A percentile compares a stretch with the other conserved stretches of the same genome.
These are phyloP conservation scores for Chrysanthemum seticuspe DNA, from an alignment of 129 eudicot species.

Conservation along the genomic window DNA sequence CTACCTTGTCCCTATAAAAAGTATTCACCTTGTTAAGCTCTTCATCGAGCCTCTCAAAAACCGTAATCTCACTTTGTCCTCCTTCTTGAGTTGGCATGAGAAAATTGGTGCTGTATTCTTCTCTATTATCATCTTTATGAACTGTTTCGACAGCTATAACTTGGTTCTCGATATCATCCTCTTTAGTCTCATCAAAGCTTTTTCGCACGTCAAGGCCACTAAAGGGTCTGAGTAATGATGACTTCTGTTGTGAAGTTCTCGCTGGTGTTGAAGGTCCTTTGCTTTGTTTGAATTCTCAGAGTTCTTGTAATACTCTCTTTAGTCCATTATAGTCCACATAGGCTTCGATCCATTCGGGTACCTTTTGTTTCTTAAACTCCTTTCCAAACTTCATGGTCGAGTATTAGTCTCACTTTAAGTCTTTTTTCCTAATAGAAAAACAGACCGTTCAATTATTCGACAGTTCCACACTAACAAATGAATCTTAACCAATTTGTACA, in stretches of 20 bases:
- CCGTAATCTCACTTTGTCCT: slow-evolving; percentile 49
- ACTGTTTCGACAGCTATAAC: slow-evolving; percentile 65
- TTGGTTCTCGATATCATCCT: slow-evolving; percentile 66
- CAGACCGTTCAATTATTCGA: slow-evolving; percentile 11
- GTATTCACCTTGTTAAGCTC: slow-evolving; percentile 84
- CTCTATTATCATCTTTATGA: slow-evolving; percentile 41
- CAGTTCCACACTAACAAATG: not conserved
- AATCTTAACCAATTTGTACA: not conserved
- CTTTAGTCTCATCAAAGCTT: slow-evolving; percentile 21
- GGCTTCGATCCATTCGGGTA: slow-evolving; percentile 91
- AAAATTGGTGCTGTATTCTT: slow-evolving; percentile 56
- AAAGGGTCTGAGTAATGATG: slow-evolving; percentile 40
- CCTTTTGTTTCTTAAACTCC: slow-evolving; percentile 70
- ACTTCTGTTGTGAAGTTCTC: slow-evolving; percentile 39
- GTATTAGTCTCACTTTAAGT: slow-evolving; percentile 15
- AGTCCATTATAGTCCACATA: slow-evolving; percentile 74
- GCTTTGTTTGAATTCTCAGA: slow-evolving; percentile 31
- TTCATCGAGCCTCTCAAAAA: slow-evolving; percentile 74
- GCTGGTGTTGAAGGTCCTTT: slow-evolving; percentile 45
- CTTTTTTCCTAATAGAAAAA: not conserved
- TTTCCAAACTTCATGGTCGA: slow-evolving; percentile 85
- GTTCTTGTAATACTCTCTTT: slow-evolving; percentile 53
- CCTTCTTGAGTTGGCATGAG: slow-evolving; percentile 57
- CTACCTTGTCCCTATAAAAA: slow-evolving; percentile 75
- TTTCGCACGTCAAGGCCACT: slow-evolving; percentile 42